A percentile compares a stretch with the other conserved stretches of the same genome.
Conservation (phyloP, 1,284 basidiomycete species). For the Trichosporon asahii region DNA sequence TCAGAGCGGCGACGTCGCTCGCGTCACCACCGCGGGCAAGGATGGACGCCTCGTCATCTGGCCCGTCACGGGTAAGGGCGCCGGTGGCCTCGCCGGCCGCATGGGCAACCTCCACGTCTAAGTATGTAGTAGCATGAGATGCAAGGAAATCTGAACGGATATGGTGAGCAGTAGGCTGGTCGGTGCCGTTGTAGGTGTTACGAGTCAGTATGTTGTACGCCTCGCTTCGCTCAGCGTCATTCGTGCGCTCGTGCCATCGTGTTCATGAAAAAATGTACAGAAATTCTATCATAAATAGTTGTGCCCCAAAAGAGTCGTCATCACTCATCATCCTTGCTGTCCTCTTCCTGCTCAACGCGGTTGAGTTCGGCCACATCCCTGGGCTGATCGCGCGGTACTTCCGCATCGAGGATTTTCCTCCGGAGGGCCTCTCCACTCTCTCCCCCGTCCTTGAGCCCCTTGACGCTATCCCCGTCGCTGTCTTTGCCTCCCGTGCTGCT, state of each 20-base stretch:
- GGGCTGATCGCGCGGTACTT: constrained; percentile 45
- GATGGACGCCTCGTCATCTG: constrained; percentile 94
- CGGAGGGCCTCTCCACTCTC: constrained; percentile 21
- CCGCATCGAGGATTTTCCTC: constrained; percentile 45
- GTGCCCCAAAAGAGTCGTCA: not conserved
- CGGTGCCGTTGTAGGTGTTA: too few species aligned
- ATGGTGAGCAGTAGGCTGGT: too few species aligned
- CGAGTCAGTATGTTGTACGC: too few species aligned
- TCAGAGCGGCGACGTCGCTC: constrained; percentile 61
- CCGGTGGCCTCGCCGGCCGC: constrained; percentile 31
- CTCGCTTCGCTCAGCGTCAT: too few species aligned
- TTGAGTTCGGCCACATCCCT: constrained; percentile 28
- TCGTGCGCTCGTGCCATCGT: not conserved
- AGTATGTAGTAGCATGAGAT: too few species aligned
- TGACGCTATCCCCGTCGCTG: not conserved
- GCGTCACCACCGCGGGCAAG: constrained; percentile 87
- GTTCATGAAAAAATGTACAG: not conserved
- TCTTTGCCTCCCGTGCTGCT: not conserved
- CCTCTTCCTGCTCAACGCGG: not conserved
- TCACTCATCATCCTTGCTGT: constrained; percentile 13
- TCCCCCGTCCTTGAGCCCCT: not conserved
- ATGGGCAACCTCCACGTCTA: constrained; percentile 34
- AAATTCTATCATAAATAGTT: not conserved
- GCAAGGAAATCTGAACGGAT: too few species aligned
- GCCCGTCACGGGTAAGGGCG: constrained; percentile 56